These are phyloP conservation scores for Gastrolobium villosum DNA, from an alignment of 306 rosid species.

Conservation along the genomic window DNA sequence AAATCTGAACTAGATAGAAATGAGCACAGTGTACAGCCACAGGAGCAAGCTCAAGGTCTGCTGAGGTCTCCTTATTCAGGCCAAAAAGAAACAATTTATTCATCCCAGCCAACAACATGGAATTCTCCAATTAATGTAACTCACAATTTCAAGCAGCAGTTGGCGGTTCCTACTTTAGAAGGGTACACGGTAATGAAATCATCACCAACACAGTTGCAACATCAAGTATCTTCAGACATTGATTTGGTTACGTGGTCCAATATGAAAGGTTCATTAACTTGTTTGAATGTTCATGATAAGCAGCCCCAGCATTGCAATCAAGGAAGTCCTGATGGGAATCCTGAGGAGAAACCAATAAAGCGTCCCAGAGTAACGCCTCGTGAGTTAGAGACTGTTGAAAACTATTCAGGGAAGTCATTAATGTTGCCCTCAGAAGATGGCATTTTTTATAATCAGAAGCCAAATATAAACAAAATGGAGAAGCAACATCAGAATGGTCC, in stretches of 20 bases:
- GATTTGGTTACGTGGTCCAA: conserved; percentile 23
- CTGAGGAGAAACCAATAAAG: conserved; percentile 15
- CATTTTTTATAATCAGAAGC: conserved; percentile 8
- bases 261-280: conserved; percentile 18
- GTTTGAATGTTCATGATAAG: conserved; percentile 24
- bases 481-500: not conserved
- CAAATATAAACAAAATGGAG: conserved; percentile 11
- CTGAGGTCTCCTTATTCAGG: not conserved
- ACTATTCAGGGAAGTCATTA: not conserved
- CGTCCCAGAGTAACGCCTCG: conserved; percentile 46
- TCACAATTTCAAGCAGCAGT: not conserved
- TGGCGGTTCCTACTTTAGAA: conserved; percentile 24
- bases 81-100: not conserved
- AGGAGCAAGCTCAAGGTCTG: not conserved
- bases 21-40: not conserved
- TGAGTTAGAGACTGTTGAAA: conserved; percentile 24
- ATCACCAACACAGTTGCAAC: conserved; percentile 36
- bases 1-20: not conserved
- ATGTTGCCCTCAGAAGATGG: conserved; percentile 2
- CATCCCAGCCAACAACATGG: not conserved
- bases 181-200: not conserved
- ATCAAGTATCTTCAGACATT: conserved; percentile 4
- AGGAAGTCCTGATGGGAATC: conserved; percentile 6
- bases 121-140: not conserved
- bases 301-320: conserved; percentile 35